These are phyloP conservation scores for Plasmodium inui DNA, from an alignment of 169 alveolate genomes.

Conservation along the genomic window DNA sequence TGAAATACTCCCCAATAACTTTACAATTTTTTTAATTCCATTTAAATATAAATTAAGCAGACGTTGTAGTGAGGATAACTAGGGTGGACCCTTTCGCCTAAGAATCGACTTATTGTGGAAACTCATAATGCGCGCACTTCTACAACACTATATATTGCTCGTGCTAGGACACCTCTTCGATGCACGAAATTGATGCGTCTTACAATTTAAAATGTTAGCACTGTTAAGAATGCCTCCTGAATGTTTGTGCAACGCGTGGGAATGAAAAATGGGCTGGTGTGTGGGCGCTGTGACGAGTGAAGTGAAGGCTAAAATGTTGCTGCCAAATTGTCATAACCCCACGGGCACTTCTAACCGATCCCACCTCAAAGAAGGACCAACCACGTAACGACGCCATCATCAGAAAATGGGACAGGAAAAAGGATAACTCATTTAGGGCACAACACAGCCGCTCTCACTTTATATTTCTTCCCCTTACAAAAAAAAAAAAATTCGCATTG, in stretches of 20 bases:
- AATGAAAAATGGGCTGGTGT: neutral
- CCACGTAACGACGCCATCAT: neutral
- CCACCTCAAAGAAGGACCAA: neutral
- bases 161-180: neutral
- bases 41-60: neutral
- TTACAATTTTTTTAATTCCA: neutral
- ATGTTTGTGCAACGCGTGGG: neutral
- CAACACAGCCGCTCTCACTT: neutral
- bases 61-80: neutral
- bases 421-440: neutral
- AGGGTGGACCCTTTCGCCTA: neutral
- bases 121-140: neutral
- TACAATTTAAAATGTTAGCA: neutral
- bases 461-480: neutral
- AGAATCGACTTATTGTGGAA: neutral
- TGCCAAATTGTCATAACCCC: neutral
- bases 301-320: neutral
- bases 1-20: neutral
- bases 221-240: neutral
- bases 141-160: neutral
- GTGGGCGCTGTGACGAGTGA: neutral
- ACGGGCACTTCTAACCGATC: neutral
- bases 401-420: neutral
- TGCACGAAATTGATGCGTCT: neutral
- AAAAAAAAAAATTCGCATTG: neutral